phyloP scores from a whole-genome alignment of 2,329 filamentous ascomycete genomes.

The Chaetomiaceae sp. region DNA sequence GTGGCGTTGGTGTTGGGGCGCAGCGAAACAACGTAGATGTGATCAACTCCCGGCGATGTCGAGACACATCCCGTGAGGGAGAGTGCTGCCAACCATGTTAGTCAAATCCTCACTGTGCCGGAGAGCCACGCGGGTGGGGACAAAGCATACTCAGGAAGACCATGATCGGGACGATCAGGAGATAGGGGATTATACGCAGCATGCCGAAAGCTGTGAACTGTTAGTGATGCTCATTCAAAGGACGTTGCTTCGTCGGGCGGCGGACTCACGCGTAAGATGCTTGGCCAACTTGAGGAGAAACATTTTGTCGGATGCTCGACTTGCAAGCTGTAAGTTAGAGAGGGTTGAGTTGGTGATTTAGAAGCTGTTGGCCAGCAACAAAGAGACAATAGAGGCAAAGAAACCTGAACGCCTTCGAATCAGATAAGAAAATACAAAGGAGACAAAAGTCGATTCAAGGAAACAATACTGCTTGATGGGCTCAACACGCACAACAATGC shows the following conservation, averaged over 20 bases:
- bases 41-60: slow-evolving; percentile 22
- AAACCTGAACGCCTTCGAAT: slow-evolving; percentile 6
- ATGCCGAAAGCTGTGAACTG: slow-evolving; percentile 2
- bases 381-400: slow-evolving; percentile 9
- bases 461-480: not conserved
- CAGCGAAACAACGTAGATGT: slow-evolving; percentile 24
- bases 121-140: not conserved
- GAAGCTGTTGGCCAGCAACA: slow-evolving; percentile 17
- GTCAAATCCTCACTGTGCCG: not conserved
- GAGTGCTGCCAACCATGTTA: slow-evolving; percentile 14
- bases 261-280: slow-evolving; percentile 16
- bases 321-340: not conserved
- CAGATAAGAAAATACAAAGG: not conserved
- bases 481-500: not conserved
- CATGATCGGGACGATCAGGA: slow-evolving; percentile 21
- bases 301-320: slow-evolving; percentile 13
- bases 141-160: slow-evolving; percentile 19
- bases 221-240: not conserved
- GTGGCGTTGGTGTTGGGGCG: slow-evolving; percentile 16
- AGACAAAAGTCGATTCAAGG: not conserved
- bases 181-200: slow-evolving; percentile 11
- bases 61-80: slow-evolving; percentile 24
- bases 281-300: slow-evolving; percentile 11
- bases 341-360: not conserved
- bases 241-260: not conserved